These are phyloP conservation scores for Penicillium lagena DNA, from an alignment of 495 filamentous ascomycete genomes.

Conservation along the genomic window DNA sequence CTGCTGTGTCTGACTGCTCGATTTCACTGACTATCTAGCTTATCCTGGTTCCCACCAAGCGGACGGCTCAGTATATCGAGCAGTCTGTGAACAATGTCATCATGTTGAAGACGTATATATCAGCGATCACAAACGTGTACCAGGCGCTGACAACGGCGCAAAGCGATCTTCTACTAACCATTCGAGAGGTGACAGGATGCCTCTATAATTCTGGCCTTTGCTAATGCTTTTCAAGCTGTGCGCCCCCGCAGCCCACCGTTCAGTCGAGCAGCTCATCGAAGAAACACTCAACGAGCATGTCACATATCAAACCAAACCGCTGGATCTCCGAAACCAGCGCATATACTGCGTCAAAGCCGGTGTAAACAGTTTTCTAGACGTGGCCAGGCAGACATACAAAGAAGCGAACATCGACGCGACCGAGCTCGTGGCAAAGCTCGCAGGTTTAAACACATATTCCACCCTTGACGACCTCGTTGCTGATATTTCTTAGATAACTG, in stretches of 20 bases:
- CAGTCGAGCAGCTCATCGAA: constrained; percentile 58
- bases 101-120: constrained; percentile 76
- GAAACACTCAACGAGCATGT: constrained; percentile 75
- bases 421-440: constrained; percentile 60
- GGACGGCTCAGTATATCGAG: constrained; percentile 60
- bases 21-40: constrained; percentile 43
- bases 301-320: constrained; percentile 66
- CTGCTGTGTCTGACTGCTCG: too few species aligned
- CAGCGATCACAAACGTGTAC: constrained; percentile 58
- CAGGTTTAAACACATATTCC: constrained; percentile 25
- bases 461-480: background rate
- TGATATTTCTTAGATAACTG: constrained; percentile 45
- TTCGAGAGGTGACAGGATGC: constrained; percentile 46
- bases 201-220: background rate
- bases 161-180: constrained; percentile 57
- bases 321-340: constrained; percentile 86
- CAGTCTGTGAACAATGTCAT: constrained; percentile 83
- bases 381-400: constrained; percentile 80
- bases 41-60: constrained; percentile 59
- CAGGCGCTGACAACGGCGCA: constrained; percentile 60
- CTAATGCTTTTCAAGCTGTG: constrained; percentile 46
- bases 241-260: constrained; percentile 48
- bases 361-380: constrained; percentile 79
- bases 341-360: constrained; percentile 90
- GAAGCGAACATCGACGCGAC: constrained; percentile 73